phyloP scores from a whole-genome alignment of 257 asterid species.

The Nicotiana benthamiana region DNA sequence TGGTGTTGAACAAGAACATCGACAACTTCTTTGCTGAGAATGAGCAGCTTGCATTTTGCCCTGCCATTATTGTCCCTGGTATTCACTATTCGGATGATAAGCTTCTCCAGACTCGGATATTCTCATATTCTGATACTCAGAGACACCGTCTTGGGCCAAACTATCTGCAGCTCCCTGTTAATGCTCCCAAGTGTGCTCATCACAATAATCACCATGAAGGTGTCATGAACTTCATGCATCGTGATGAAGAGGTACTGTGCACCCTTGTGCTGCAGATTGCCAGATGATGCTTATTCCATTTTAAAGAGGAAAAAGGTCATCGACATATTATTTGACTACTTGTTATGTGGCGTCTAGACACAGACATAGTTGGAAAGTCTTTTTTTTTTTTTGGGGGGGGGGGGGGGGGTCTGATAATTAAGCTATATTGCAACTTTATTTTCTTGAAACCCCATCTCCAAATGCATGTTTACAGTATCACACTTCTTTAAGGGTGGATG shows the following conservation, averaged over 20 bases:
- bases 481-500: no score
- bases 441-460: no score
- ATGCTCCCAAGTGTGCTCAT: conserved; percentile 17
- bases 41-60: conserved; percentile 13
- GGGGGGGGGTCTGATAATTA: no score
- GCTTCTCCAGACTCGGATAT: conserved; percentile 13
- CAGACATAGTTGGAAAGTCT: no score
- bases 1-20: conserved; percentile 5
- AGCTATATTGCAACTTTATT: neutral
- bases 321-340: no score
- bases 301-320: no score
- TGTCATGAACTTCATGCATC: conserved; percentile 12
- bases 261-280: neutral
- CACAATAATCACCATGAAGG: conserved; percentile 13
- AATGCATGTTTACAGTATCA: no score
- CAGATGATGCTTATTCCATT: neutral
- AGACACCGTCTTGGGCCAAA: conserved; percentile 15
- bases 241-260: conserved; percentile 15
- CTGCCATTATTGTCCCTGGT: conserved; percentile 12
- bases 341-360: no score
- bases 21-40: conserved; percentile 8
- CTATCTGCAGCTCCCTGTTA: conserved; percentile 12
- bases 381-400: no score
- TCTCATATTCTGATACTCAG: conserved; percentile 14
- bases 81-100: conserved; percentile 10